These are phyloP conservation scores for Lodderomyces parapsilosis DNA, from an alignment of 1,139 yeast genomes.

Conservation along the genomic window DNA sequence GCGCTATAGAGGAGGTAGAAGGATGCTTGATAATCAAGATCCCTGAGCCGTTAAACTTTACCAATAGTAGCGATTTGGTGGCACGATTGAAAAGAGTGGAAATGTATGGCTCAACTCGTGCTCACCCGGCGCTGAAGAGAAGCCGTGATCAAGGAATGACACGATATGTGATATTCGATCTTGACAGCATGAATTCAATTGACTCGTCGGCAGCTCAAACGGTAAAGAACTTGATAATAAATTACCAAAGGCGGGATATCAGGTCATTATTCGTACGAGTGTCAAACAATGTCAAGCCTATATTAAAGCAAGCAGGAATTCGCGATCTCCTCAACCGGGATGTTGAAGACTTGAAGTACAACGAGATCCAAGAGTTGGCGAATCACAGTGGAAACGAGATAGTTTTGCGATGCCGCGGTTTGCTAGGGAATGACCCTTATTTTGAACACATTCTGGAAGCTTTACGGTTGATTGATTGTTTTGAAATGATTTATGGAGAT, in stretches of 20 bases:
- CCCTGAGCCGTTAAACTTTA: conserved; percentile 91
- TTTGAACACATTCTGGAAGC: conserved; percentile 45
- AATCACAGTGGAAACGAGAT: conserved; percentile 15
- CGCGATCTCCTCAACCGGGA: conserved; percentile 24
- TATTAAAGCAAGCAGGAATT: conserved; percentile 36
- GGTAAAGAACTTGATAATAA: conserved; percentile 55
- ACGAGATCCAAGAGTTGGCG: conserved; percentile 21
- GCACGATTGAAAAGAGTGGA: conserved; percentile 76
- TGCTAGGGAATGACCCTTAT: conserved; percentile 36
- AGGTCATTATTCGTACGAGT: conserved; percentile 67
- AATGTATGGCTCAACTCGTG: conserved; percentile 75
- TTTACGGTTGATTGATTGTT: conserved; percentile 40
- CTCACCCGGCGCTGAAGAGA: conserved; percentile 79
- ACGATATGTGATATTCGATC: conserved; percentile 71
- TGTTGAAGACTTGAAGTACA: conserved; percentile 28
- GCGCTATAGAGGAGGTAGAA: conserved; percentile 67
- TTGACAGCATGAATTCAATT: conserved; percentile 81
- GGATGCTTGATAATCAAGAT: conserved; percentile 85
- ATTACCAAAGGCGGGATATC: conserved; percentile 57
- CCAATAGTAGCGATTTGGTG: conserved; percentile 82
- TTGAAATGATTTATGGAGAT: conserved; percentile 19
- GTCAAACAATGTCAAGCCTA: conserved; percentile 33
- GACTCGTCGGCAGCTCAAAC: conserved; percentile 90
- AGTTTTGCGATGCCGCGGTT: conserved; percentile 15
- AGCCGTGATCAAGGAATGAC: conserved; percentile 55